These are phyloP conservation scores for Amborella trichopoda DNA, from an alignment of 164 flowering plant genomes.

Conservation along the genomic window DNA sequence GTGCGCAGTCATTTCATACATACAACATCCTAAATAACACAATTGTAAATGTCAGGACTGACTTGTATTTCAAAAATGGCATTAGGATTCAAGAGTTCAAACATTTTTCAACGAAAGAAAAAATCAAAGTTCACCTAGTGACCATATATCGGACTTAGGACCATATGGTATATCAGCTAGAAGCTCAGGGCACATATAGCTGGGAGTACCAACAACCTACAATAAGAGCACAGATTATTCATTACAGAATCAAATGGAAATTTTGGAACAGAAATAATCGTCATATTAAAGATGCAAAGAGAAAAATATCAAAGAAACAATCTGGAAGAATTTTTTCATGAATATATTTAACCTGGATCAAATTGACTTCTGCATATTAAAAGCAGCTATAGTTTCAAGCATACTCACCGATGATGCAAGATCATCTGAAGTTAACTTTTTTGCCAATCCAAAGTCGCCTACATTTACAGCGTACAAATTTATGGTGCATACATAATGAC, in stretches of 20 bases:
- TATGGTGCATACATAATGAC: too few species aligned
- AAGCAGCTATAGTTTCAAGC: too few species aligned
- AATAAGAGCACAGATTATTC: slow-evolving; percentile 5
- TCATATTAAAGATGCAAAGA: too few species aligned
- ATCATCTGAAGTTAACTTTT: slow-evolving; percentile 88
- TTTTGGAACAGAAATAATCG: too few species aligned
- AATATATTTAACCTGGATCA: too few species aligned
- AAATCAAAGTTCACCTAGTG: slow-evolving; percentile 23
- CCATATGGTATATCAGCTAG: slow-evolving; percentile 66
- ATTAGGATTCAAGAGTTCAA: not conserved
- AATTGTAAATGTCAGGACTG: too few species aligned
- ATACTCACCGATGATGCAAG: slow-evolving; percentile 93
- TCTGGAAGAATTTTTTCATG: too few species aligned
- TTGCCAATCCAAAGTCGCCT: slow-evolving; percentile 99
- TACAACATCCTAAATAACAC: slow-evolving; percentile 65
- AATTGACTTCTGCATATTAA: too few species aligned
- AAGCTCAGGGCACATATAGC: slow-evolving; percentile 73
- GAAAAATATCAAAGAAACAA: too few species aligned
- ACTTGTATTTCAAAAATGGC: slow-evolving; percentile 7
- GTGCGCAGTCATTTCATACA: slow-evolving; percentile 72
- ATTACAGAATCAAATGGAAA: too few species aligned
- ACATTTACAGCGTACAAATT: too few species aligned
- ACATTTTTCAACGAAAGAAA: not conserved
- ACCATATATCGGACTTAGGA: slow-evolving; percentile 72
- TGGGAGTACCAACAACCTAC: slow-evolving; percentile 59